A percentile compares a stretch with the other conserved stretches of the same genome.
These are phyloP conservation scores for Hydnomerulius pinastri DNA, from an alignment of 768 basidiomycete genomes.

Conservation along the genomic window DNA sequence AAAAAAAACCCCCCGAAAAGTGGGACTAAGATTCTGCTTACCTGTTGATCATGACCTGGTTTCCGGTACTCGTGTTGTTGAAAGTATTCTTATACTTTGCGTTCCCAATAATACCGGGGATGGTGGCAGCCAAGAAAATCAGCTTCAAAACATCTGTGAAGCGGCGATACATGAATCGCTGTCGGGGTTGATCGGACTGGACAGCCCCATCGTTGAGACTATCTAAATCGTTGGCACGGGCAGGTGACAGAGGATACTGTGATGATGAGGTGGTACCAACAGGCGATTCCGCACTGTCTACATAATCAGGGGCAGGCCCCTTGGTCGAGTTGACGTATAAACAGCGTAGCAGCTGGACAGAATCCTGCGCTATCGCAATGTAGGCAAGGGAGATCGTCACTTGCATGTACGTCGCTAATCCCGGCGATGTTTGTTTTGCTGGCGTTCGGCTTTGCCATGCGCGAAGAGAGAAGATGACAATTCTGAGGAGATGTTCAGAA, in stretches of 20 bases:
- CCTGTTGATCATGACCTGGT: constrained; percentile 20
- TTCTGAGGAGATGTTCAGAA: constrained; percentile 7
- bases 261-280: constrained; percentile 17
- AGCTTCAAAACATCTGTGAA: constrained; percentile 25
- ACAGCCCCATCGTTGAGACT: constrained; percentile 3
- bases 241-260: constrained; percentile 11
- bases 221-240: constrained; percentile 4
- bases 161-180: constrained; percentile 33
- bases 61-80: constrained; percentile 17
- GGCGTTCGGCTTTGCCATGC: constrained; percentile 19
- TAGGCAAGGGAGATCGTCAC: constrained; percentile 23
- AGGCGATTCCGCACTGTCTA: constrained; percentile 21
- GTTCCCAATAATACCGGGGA: constrained; percentile 35
- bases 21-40: constrained; percentile 18
- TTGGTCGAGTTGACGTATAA: constrained; percentile 42
- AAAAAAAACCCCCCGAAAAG: not conserved
- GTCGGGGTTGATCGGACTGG: constrained; percentile 29
- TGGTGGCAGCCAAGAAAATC: constrained; percentile 32
- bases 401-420: constrained; percentile 21
- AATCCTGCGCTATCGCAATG: constrained; percentile 36
- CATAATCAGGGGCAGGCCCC: constrained; percentile 29
- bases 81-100: constrained; percentile 18
- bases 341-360: constrained; percentile 39
- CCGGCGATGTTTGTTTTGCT: constrained; percentile 8
- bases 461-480: constrained; percentile 21